Evolutionary conservation across 495 filamentous ascomycete genomes (phyloP).

Genomic region (Cudoniella acicularis): DNA sequence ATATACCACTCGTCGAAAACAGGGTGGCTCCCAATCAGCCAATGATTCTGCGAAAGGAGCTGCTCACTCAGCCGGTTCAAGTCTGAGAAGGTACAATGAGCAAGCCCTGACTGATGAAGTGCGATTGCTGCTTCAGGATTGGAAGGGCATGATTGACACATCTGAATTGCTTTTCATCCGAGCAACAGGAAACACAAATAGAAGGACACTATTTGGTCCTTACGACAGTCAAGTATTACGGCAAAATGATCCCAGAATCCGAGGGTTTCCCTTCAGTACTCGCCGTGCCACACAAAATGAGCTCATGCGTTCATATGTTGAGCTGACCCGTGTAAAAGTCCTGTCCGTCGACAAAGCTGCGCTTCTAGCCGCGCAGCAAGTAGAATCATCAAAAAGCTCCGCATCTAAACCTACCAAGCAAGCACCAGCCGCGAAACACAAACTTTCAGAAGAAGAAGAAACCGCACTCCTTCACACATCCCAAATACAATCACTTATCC

Average conservation of each 20-base stretch:
- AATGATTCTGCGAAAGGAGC: constrained; percentile 88
- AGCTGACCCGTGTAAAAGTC: constrained; percentile 86
- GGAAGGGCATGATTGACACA: constrained; percentile 78
- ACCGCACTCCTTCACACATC: constrained; percentile 72
- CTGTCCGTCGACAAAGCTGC: constrained; percentile 63
- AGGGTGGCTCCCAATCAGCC: constrained; percentile 90
- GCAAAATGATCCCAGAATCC: constrained; percentile 76
- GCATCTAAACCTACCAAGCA: constrained; percentile 38
- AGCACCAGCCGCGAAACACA: constrained; percentile 43
- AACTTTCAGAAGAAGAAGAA: constrained; percentile 76
- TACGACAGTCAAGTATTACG: constrained; percentile 84
- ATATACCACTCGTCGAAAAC: constrained; percentile 93
- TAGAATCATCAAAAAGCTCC: constrained; percentile 32
- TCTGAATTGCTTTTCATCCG: constrained; percentile 83
- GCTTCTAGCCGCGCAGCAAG: constrained; percentile 44
- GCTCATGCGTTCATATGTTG: constrained; percentile 88
- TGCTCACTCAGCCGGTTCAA: constrained; percentile 90
- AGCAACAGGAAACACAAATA: constrained; percentile 80
- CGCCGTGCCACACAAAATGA: constrained; percentile 91
- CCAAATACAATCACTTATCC: constrained; percentile 82
- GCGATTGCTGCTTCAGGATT: constrained; percentile 69
- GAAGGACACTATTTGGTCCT: constrained; percentile 80
- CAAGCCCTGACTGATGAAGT: constrained; percentile 81
- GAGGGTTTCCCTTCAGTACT: constrained; percentile 92
- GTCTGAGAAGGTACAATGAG: constrained; percentile 90